Evolutionary conservation across 1,284 basidiomycete genomes (phyloP).

Genomic region (Boletus smithii): DNA sequence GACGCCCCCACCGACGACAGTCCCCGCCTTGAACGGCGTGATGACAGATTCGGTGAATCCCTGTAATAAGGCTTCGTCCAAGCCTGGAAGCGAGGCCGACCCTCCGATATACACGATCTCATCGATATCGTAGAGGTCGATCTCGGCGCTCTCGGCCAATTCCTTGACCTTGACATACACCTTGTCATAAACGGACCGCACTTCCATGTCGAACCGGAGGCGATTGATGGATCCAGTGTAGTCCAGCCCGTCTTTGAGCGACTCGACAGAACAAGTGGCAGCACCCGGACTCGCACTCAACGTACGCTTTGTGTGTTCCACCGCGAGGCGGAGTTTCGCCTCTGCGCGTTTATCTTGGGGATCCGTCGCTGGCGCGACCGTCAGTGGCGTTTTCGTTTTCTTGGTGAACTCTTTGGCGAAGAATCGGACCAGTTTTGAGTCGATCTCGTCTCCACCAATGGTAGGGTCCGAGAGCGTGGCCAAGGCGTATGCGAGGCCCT

Average conservation of each 20-base stretch:
- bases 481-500: constrained; percentile 62
- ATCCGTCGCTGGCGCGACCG: constrained; percentile 57
- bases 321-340: constrained; percentile 88
- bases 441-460: constrained; percentile 65
- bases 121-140: constrained; percentile 82
- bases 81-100: constrained; percentile 80
- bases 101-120: constrained; percentile 93
- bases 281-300: constrained; percentile 84
- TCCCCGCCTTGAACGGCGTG: constrained; percentile 63
- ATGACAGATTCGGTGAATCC: constrained; percentile 69
- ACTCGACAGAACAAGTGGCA: constrained; percentile 91
- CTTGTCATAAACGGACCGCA: constrained; percentile 68
- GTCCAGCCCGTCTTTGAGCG: constrained; percentile 91
- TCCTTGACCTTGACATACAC: constrained; percentile 63
- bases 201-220: constrained; percentile 90
- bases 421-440: constrained; percentile 83
- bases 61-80: constrained; percentile 70
- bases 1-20: constrained; percentile 64
- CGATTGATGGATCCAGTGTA: constrained; percentile 92
- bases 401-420: constrained; percentile 98
- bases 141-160: constrained; percentile 57
- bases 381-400: constrained; percentile 83
- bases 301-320: constrained; percentile 94
- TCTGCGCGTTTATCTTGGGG: constrained; percentile 80
- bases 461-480: constrained; percentile 45